These are phyloP conservation scores for Cytospora piceicola DNA, from an alignment of 2,329 filamentous ascomycete species.

Conservation along the genomic window DNA sequence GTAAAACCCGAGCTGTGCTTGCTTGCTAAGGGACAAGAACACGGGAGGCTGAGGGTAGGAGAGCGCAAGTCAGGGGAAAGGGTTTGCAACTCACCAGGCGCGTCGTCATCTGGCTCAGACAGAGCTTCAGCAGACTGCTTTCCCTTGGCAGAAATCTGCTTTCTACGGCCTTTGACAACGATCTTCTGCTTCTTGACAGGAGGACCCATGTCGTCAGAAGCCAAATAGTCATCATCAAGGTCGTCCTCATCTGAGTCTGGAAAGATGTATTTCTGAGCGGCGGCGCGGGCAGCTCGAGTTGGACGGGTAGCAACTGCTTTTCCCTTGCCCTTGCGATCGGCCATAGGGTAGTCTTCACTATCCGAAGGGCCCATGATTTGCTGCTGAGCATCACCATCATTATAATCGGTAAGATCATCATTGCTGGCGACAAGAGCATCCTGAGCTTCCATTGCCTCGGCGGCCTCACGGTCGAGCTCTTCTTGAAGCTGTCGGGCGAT, in stretches of 20 bases:
- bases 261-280: conserved; percentile 6
- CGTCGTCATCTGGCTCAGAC: conserved; percentile 20
- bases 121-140: conserved; percentile 2
- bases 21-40: no score
- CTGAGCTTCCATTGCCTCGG: not conserved
- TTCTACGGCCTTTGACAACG: conserved; percentile 11
- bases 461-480: conserved; percentile 38
- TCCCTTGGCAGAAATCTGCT: conserved; percentile 10
- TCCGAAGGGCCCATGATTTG: conserved; percentile 8
- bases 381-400: conserved; percentile 33
- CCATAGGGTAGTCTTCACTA: conserved; percentile 21
- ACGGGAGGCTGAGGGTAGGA: no score
- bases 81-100: conserved; percentile 19
- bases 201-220: conserved; percentile 16
- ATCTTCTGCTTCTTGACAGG: conserved; percentile 28
- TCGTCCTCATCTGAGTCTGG: conserved; percentile 33
- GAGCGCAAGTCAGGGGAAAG: not conserved
- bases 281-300: conserved; percentile 6
- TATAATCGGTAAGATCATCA: conserved; percentile 29
- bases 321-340: conserved; percentile 27
- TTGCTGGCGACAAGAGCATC: conserved; percentile 12
- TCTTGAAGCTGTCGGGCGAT: conserved; percentile 62
- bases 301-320: conserved; percentile 21
- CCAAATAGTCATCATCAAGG: conserved; percentile 32
- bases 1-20: not conserved